phyloP scores from a whole-genome alignment of 78 protist species.

The Dictyostelium brefeldianum region DNA sequence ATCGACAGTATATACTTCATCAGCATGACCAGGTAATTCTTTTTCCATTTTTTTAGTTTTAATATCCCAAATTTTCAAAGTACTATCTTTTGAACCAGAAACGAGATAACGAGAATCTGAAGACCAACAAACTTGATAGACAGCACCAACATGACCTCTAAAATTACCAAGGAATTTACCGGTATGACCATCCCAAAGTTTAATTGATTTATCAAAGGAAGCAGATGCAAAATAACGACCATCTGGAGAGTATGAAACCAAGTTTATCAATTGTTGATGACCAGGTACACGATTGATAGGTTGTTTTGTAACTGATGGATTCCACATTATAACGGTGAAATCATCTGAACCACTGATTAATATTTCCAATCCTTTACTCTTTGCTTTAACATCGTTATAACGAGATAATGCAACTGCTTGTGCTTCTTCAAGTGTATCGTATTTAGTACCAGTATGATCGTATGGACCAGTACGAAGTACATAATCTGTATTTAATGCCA shows the following conservation, averaged over 20 bases:
- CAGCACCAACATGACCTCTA: constrained; percentile 98
- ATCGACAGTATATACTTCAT: constrained; percentile 97
- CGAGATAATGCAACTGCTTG: constrained; percentile 81
- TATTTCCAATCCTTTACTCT: constrained; percentile 78
- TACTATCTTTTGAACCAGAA: constrained; percentile 95
- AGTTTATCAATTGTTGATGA: constrained; percentile 93
- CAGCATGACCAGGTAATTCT: constrained; percentile 99
- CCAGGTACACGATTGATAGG: constrained; percentile 94
- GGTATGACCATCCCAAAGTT: constrained; percentile 94
- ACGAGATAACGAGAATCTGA: constrained; percentile 95
- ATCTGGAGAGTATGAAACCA: constrained; percentile 95
- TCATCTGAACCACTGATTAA: constrained; percentile 97
- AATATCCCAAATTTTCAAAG: constrained; percentile 95
- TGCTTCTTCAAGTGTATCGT: constrained; percentile 68
- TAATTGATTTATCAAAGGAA: constrained; percentile 97
- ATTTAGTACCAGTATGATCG: constrained; percentile 88
- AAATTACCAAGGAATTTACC: constrained; percentile 94
- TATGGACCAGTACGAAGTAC: constrained; percentile 94
- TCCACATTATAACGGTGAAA: constrained; percentile 97
- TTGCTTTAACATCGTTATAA: constrained; percentile 77
- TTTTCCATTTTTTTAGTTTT: constrained; percentile 79
- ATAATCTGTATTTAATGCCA: constrained; percentile 96
- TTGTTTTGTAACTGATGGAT: constrained; percentile 89
- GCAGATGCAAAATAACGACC: constrained; percentile 97
- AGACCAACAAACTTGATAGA: constrained; percentile 98